These are phyloP conservation scores for Crepidotus variabilis DNA, from an alignment of 768 basidiomycete species.

Conservation along the genomic window DNA sequence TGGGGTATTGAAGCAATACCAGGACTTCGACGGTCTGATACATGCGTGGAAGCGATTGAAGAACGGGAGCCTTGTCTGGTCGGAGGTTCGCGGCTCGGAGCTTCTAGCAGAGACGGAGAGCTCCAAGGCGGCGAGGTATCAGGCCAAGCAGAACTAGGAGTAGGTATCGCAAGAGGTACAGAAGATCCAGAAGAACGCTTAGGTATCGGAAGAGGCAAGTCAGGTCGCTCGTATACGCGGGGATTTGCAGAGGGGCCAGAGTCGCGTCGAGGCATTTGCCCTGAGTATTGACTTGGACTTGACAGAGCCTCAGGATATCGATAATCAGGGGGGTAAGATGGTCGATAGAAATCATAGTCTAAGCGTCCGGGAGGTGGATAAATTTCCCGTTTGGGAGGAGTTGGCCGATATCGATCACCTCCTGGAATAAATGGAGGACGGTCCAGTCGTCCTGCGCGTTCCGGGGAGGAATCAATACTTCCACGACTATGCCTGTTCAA, in stretches of 20 bases:
- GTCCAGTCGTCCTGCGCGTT: constrained; percentile 25
- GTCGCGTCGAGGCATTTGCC: not conserved
- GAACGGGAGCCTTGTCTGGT: constrained; percentile 48
- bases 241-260: constrained; percentile 32
- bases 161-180: constrained; percentile 8
- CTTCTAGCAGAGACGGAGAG: constrained; percentile 9
- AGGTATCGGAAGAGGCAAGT: constrained; percentile 3
- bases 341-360: constrained; percentile 50
- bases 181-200: constrained; percentile 24
- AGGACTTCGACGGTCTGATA: constrained; percentile 34
- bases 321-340: constrained; percentile 34
- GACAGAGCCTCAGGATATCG: constrained; percentile 20
- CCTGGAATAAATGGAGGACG: constrained; percentile 22
- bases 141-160: constrained; percentile 22
- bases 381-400: constrained; percentile 35
- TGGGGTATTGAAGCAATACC: constrained; percentile 7
- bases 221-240: constrained; percentile 8
- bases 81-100: constrained; percentile 10
- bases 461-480: constrained; percentile 32
- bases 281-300: constrained; percentile 20
- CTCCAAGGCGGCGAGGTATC: constrained; percentile 15
- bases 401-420: constrained; percentile 51
- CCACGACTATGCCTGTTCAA: constrained; percentile 29
- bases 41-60: constrained; percentile 51
- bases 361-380: constrained; percentile 27